phyloP scores from a whole-genome alignment of 2,329 filamentous ascomycete genomes.

The Nemania serpens region DNA sequence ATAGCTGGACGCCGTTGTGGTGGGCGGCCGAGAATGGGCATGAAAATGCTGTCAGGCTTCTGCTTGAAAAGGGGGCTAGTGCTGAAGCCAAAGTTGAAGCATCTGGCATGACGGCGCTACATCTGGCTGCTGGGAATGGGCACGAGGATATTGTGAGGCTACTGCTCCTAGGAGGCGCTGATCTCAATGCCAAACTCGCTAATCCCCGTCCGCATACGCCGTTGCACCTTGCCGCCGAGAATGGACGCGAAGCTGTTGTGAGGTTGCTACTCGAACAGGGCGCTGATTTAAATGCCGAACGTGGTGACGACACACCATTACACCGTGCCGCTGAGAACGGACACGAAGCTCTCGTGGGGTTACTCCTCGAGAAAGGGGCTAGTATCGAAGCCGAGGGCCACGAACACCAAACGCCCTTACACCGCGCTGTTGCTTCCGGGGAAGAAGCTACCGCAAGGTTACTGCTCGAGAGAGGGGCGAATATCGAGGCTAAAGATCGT shows the following conservation, averaged over 20 bases:
- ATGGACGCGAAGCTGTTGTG: not conserved
- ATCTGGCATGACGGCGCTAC: not conserved
- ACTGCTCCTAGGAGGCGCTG: not conserved
- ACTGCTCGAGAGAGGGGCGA: not conserved
- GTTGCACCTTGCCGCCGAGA: not conserved
- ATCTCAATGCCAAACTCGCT: not conserved
- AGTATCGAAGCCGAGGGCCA: not conserved
- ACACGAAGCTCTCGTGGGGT: not conserved
- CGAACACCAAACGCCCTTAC: not conserved
- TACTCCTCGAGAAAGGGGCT: not conserved
- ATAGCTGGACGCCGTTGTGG: not conserved
- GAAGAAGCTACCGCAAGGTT: not conserved
- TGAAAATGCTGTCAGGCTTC: not conserved
- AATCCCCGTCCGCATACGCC: not conserved
- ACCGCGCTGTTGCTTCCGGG: not conserved
- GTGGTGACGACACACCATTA: not conserved
- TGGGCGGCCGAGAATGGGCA: not conserved
- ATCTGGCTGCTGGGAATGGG: not conserved
- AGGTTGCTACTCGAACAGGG: not conserved
- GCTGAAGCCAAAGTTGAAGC: not conserved
- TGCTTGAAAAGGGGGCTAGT: not conserved
- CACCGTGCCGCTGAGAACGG: not conserved
- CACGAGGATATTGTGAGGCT: not conserved
- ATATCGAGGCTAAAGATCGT: not conserved
- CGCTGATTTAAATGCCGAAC: not conserved